Conservation (phyloP, 345 rosid genomes). For the Chamaenerion angustifolium region DNA sequence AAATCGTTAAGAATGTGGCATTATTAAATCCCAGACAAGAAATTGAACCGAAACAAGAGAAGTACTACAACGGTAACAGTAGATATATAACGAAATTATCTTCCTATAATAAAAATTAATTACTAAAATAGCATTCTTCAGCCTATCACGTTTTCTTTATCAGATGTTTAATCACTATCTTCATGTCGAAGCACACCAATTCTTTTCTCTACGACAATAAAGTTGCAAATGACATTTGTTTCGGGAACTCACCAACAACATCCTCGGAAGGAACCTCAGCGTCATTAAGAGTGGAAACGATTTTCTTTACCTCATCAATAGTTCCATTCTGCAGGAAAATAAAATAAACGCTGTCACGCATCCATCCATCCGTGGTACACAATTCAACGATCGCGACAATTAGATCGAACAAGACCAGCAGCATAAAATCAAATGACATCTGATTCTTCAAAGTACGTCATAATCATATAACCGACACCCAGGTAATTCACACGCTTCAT, state of each 20-base stretch:
- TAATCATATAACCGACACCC: too few relatives aligned
- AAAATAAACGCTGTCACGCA: neutral
- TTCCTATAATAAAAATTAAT: too few relatives aligned
- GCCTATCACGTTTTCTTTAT: too few relatives aligned
- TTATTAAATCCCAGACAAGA: neutral
- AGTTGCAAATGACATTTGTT: neutral
- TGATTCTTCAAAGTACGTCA: too few relatives aligned
- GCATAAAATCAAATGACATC: too few relatives aligned
- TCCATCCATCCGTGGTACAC: too few relatives aligned
- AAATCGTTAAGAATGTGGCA: neutral
- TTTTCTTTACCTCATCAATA: conserved; percentile 57
- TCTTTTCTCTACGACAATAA: neutral
- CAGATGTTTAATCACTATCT: too few relatives aligned
- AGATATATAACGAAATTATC: too few relatives aligned
- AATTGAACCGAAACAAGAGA: neutral
- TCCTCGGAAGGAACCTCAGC: conserved; percentile 59
- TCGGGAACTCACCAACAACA: conserved; percentile 34
- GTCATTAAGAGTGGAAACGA: conserved; percentile 37
- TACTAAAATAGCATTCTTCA: too few relatives aligned
- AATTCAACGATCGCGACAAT: neutral
- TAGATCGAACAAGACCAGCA: neutral
- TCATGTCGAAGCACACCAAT: too few relatives aligned
- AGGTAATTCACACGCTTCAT: too few relatives aligned
- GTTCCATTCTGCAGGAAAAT: conserved; percentile 46
- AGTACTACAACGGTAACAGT: neutral